phyloP scores from a whole-genome alignment of 2,329 filamentous ascomycete species.

The Alternaria burnsii region DNA sequence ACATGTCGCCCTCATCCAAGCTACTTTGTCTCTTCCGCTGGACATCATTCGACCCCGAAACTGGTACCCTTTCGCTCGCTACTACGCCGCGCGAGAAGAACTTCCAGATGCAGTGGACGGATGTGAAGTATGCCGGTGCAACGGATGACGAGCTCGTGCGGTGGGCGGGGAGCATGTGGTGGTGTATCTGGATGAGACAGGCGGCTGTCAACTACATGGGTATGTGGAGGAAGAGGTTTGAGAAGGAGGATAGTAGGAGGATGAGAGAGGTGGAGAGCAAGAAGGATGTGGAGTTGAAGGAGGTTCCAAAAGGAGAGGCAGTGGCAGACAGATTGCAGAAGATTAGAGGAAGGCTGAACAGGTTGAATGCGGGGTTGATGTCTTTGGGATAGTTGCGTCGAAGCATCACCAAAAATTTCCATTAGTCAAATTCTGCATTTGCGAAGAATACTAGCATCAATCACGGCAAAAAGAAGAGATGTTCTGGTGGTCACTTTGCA shows the following conservation, averaged over 20 bases:
- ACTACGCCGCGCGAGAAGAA: slow-evolving; percentile 29
- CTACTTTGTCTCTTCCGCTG: slow-evolving; percentile 40
- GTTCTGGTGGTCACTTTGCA: rapidly evolving
- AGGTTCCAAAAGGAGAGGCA: not conserved
- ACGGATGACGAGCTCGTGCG: slow-evolving; percentile 21
- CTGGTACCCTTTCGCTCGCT: slow-evolving; percentile 23
- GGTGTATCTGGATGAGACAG: slow-evolving; percentile 37
- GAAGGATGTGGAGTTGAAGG: not conserved
- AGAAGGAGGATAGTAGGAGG: slow-evolving; percentile 24
- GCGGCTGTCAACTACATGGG: slow-evolving; percentile 29
- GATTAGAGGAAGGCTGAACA: not conserved
- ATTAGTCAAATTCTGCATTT: too few species aligned
- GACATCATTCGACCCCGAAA: slow-evolving; percentile 30
- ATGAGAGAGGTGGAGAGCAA: too few species aligned
- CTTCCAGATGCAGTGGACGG: slow-evolving; percentile 33
- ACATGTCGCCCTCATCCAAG: slow-evolving; percentile 33
- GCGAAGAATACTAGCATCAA: rapidly evolving
- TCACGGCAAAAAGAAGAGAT: rapidly evolving
- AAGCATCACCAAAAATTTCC: too few species aligned
- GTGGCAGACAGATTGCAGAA: not conserved
- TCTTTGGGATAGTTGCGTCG: not conserved
- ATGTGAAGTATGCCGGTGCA: slow-evolving; percentile 18
- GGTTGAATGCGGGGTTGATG: not conserved
- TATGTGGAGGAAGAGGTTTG: slow-evolving; percentile 34
- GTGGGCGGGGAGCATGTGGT: slow-evolving; percentile 36